phyloP scores from a whole-genome alignment of 441 rosid genomes.

The Euphorbia celastroides region DNA sequence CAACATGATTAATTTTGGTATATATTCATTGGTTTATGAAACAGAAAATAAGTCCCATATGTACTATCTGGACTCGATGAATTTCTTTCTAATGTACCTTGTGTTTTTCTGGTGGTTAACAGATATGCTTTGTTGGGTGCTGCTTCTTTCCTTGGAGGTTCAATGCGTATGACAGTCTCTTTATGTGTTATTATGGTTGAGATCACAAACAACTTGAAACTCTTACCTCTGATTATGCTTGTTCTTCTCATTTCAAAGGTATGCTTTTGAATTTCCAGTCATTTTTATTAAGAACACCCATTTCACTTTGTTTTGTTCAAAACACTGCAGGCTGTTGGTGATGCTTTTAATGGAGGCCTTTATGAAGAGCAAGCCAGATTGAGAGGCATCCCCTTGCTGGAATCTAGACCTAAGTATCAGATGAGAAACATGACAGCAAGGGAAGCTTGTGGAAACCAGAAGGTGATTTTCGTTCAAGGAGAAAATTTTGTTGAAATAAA shows the following conservation, averaged over 20 bases:
- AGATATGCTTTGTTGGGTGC: conserved; percentile 98
- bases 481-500: not conserved
- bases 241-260: conserved; percentile 99
- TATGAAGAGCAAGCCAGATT: conserved; percentile 91
- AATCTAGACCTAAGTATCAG: conserved; percentile 84
- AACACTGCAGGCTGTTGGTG: conserved; percentile 86
- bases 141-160: conserved; percentile 99
- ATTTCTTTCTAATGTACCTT: conserved; percentile 17
- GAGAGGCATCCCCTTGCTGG: conserved; percentile 83
- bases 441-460: conserved; percentile 81
- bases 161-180: conserved; percentile 98
- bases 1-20: not conserved
- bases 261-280: conserved; percentile 20
- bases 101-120: conserved; percentile 23
- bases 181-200: conserved; percentile 98
- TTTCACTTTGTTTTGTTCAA: conserved; percentile 13
- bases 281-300: conserved; percentile 15
- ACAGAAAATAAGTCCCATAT: not conserved
- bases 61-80: not conserved
- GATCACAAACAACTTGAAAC: conserved; percentile 90
- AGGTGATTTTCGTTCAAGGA: conserved; percentile 40
- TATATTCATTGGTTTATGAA: not conserved
- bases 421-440: conserved; percentile 79
- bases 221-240: conserved; percentile 94
- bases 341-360: conserved; percentile 95